These are phyloP conservation scores for Chaetomidium leptoderma DNA, from an alignment of 495 filamentous ascomycete species.

Conservation along the genomic window DNA sequence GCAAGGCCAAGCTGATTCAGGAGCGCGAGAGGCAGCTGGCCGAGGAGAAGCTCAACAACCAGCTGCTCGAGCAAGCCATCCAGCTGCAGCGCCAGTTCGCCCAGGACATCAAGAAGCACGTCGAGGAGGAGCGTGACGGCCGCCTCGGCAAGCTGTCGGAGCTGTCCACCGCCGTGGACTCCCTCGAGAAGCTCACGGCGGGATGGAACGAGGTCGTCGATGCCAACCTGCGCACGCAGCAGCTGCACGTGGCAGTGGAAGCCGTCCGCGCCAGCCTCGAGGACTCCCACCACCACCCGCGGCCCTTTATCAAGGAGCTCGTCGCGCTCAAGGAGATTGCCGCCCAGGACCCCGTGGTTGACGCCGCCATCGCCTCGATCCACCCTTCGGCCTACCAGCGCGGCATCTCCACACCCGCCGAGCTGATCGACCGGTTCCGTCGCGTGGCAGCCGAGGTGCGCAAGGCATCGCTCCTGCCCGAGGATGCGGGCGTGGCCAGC, in stretches of 20 bases:
- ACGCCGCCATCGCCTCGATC: constrained; percentile 89
- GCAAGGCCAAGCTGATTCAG: constrained; percentile 71
- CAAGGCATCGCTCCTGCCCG: constrained; percentile 86
- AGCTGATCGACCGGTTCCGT: constrained; percentile 93
- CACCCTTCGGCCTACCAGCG: constrained; percentile 90
- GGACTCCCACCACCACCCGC: constrained; percentile 62
- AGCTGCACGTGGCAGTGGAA: constrained; percentile 91
- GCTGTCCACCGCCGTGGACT: constrained; percentile 66
- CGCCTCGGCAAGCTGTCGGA: constrained; percentile 81
- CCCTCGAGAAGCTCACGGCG: constrained; percentile 78
- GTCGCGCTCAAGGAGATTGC: constrained; percentile 92
- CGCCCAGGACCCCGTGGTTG: constrained; percentile 71
- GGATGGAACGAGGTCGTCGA: constrained; percentile 87
- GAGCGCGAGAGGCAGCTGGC: constrained; percentile 67
- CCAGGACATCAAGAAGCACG: constrained; percentile 67
- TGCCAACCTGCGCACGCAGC: constrained; percentile 84
- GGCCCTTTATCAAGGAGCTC: constrained; percentile 84
- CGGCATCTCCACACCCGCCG: constrained; percentile 73
- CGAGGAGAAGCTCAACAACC: constrained; percentile 75
- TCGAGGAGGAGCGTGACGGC: constrained; percentile 83
- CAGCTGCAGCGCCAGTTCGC: constrained; percentile 80
- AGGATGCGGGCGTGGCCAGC: constrained; percentile 87
- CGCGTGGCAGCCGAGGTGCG: constrained; percentile 89
- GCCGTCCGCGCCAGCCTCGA: constrained; percentile 80
- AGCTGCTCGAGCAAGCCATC: constrained; percentile 86